A percentile compares a stretch with the other conserved stretches of the same genome.
These are phyloP conservation scores for Serpula lacrymans DNA, from an alignment of 768 basidiomycete genomes.

Conservation along the genomic window DNA sequence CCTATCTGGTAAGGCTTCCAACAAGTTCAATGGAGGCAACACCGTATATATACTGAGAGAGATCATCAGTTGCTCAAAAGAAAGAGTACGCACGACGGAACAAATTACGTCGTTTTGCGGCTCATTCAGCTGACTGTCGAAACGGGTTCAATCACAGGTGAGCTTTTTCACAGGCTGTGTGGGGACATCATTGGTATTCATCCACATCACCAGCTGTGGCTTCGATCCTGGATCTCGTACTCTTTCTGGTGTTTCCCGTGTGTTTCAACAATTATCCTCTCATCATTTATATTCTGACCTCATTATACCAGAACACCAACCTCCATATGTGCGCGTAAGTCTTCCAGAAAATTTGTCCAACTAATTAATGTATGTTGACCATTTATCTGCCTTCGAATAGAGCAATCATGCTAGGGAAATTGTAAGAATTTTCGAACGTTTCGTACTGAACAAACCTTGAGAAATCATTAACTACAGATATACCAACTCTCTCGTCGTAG, in stretches of 20 bases:
- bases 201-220: slow-evolving; percentile 9
- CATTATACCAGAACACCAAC: slow-evolving; percentile 8
- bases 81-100: not conserved
- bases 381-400: slow-evolving; percentile 3
- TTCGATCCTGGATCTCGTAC: slow-evolving; percentile 8
- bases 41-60: no score
- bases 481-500: slow-evolving; percentile 13
- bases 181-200: no score
- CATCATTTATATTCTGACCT: slow-evolving; percentile 1
- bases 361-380: not conserved
- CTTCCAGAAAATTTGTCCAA: no score
- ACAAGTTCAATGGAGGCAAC: no score
- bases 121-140: slow-evolving; percentile 13
- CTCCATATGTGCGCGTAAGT: slow-evolving; percentile 9
- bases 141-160: slow-evolving; percentile 14
- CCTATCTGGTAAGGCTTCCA: slow-evolving; percentile 12
- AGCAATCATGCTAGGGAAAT: slow-evolving; percentile 11
- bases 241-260: slow-evolving; percentile 10
- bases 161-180: no score
- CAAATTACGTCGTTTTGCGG: slow-evolving; percentile 7
- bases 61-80: slow-evolving; percentile 6
- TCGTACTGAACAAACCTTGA: slow-evolving; percentile 4
- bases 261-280: slow-evolving; percentile 1
- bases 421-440: slow-evolving; percentile 2
- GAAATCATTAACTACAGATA: slow-evolving; percentile 8